Evolutionary conservation across 179 eudicot species (phyloP).

Genomic region (Silene vulgaris): DNA sequence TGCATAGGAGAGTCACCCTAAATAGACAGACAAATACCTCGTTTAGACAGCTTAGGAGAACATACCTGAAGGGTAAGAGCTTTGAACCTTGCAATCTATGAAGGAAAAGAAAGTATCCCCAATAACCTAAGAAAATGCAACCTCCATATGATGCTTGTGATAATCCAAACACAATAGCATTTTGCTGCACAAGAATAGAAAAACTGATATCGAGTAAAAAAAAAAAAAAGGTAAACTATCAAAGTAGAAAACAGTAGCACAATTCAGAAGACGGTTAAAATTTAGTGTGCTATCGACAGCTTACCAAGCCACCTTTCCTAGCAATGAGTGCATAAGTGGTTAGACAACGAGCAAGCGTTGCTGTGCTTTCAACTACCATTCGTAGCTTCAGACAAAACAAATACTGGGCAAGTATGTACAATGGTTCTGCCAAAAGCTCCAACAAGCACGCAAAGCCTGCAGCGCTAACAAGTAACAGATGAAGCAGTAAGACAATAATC

Average conservation of each 20-base stretch:
- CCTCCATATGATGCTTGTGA: slow-evolving; percentile 91
- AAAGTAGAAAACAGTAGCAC: background rate
- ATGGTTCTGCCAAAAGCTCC: slow-evolving; percentile 92
- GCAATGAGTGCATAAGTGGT: slow-evolving; percentile 63
- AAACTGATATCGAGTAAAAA: background rate
- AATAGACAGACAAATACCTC: background rate
- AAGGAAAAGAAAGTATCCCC: slow-evolving; percentile 75
- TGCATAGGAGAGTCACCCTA: no score
- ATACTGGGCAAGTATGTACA: slow-evolving; percentile 87
- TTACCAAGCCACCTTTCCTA: slow-evolving; percentile 59
- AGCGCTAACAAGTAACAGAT: slow-evolving; percentile 23
- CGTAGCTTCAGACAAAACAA: slow-evolving; percentile 81
- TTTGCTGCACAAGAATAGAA: slow-evolving; percentile 53
- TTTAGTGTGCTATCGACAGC: background rate
- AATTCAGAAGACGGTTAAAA: background rate
- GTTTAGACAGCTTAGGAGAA: background rate
- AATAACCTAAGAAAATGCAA: slow-evolving; percentile 72
- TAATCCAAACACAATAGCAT: slow-evolving; percentile 65
- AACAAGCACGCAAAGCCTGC: slow-evolving; percentile 85
- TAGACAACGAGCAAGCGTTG: slow-evolving; percentile 78
- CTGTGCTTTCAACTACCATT: slow-evolving; percentile 70
- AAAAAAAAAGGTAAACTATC: background rate
- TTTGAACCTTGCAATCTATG: slow-evolving; percentile 39
- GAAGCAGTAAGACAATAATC: background rate
- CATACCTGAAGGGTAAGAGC: slow-evolving; percentile 86